These are phyloP conservation scores for Ceratocystis colombiana DNA, from an alignment of 2,329 filamentous ascomycete species.

Conservation along the genomic window DNA sequence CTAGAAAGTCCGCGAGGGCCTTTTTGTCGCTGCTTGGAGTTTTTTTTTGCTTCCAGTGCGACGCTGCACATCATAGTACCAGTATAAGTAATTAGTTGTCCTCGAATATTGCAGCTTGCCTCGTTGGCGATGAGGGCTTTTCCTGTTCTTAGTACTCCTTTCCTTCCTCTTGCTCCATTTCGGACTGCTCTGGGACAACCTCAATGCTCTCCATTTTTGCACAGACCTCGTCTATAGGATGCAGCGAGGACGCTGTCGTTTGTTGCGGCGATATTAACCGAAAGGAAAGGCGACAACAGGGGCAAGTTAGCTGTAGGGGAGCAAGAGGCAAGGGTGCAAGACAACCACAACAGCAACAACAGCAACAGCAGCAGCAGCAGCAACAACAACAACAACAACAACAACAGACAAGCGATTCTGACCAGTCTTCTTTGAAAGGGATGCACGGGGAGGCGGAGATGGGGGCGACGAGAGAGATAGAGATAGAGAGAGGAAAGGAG, in stretches of 20 bases:
- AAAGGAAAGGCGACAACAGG: constrained; percentile 7
- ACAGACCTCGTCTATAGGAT: constrained; percentile 4
- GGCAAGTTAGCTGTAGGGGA: not conserved
- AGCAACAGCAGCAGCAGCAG: not conserved
- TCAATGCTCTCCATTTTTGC: not conserved
- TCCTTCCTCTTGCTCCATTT: not conserved
- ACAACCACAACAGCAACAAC: not conserved
- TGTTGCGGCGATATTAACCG: constrained; percentile 11
- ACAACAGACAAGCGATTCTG: not conserved
- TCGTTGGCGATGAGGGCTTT: not conserved
- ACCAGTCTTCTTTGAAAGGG: not conserved
- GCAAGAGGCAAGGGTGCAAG: not conserved
- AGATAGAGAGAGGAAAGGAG: too few relatives aligned
- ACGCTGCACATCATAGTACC: not conserved
- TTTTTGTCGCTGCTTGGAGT: not conserved
- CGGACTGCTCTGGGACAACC: not conserved
- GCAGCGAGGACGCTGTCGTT: constrained; percentile 11
- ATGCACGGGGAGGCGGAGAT: too few relatives aligned
- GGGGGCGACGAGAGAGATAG: too few relatives aligned
- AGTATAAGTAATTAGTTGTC: not conserved
- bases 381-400: not conserved
- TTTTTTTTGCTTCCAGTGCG: not conserved
- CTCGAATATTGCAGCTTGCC: not conserved
- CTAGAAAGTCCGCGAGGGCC: not conserved
- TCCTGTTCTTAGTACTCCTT: not conserved